Conservation (phyloP, 305 asterid species). For the Fraxinus albicans region DNA sequence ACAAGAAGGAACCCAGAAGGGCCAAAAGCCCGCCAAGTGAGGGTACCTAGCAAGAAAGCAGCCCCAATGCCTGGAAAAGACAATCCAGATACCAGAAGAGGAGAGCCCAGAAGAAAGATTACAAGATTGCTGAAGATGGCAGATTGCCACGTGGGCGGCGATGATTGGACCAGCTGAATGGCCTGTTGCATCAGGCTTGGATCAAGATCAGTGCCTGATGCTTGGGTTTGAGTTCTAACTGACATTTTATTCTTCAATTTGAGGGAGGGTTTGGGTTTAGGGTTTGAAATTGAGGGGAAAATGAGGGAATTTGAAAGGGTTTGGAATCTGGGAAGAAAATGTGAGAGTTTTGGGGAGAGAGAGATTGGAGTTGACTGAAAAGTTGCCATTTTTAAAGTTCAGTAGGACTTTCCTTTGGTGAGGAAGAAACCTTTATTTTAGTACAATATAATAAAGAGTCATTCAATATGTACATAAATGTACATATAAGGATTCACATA, state of each 20-base stretch:
- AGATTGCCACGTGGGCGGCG: slow-evolving; percentile 87
- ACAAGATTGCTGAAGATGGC: slow-evolving; percentile 54
- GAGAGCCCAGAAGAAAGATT: slow-evolving; percentile 70
- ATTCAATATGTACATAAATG: too few species aligned
- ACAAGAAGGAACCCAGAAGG: slow-evolving; percentile 77
- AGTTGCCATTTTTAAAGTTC: slow-evolving; percentile 43
- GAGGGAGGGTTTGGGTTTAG: slow-evolving; percentile 17
- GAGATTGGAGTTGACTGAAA: slow-evolving; percentile 24
- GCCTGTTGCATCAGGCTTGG: slow-evolving; percentile 54
- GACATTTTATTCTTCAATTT: slow-evolving; percentile 30
- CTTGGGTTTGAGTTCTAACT: slow-evolving; percentile 37
- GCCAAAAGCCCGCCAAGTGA: slow-evolving; percentile 90
- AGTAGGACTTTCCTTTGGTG: slow-evolving; percentile 4
- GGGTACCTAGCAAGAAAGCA: slow-evolving; percentile 90
- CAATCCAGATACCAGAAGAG: slow-evolving; percentile 68
- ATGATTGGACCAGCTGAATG: slow-evolving; percentile 52
- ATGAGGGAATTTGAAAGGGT: slow-evolving; percentile 29
- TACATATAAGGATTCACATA: too few species aligned
- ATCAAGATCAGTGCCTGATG: slow-evolving; percentile 46
- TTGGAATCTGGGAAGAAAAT: slow-evolving; percentile 25
- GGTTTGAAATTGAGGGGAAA: slow-evolving; percentile 27
- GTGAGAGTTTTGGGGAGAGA: slow-evolving; percentile 31
- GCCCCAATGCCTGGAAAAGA: slow-evolving; percentile 68
- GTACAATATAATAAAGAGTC: neutral
- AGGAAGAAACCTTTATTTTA: slow-evolving; percentile 17